Evolutionary conservation across 345 rosid genomes (phyloP), one percentile per base, ranked within the genome.

Genomic region (Punica granatum): DNA sequence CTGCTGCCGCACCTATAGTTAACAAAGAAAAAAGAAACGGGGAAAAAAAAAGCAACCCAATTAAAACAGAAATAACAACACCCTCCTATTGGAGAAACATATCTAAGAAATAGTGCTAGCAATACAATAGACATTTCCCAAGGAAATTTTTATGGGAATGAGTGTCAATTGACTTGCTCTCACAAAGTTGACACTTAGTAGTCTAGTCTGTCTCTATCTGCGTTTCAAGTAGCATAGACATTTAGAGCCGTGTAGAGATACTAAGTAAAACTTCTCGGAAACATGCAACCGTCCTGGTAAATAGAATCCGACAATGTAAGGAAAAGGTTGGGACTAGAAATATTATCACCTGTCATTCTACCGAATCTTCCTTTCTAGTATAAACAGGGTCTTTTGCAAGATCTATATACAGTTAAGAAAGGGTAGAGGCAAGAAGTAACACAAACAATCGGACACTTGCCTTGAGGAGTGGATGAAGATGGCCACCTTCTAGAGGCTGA

Each of bases 391-490:
- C 25, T 56, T 56, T 13, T 10, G 7, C 18, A 30, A 30, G 34
- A 10, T 26, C 34, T 28, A 26, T 26, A 56, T 2, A 23, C 30
- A 23, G 59, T 53, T 23, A n/a, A 8, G 14, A 23, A 53, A 1
- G n/a, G 53, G 53, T 23, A 46, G n/a, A 19, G 31, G 59, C 59
- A 53, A 25, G 12, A 56, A 10, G 34, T 1, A 56, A 13, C 33
- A 54, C 14, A 54, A 28, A 0, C 2, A 12, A 14, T 28, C 26
- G 18, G 51, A 68, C 68, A 67, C 79, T 77, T 83, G 80, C 98
- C 96, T 93, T 90, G 66, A 83, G 96, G 63, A 93, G 88, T 13
- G 98, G 98, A 70, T 93, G 97, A 70, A 93, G 90, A 83, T 90
- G 86, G 56, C 98, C 98, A 76, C 92, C 75, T 72, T 90, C 94